phyloP scores from a whole-genome alignment of 768 basidiomycete genomes.

The Trametes sanguinea region DNA sequence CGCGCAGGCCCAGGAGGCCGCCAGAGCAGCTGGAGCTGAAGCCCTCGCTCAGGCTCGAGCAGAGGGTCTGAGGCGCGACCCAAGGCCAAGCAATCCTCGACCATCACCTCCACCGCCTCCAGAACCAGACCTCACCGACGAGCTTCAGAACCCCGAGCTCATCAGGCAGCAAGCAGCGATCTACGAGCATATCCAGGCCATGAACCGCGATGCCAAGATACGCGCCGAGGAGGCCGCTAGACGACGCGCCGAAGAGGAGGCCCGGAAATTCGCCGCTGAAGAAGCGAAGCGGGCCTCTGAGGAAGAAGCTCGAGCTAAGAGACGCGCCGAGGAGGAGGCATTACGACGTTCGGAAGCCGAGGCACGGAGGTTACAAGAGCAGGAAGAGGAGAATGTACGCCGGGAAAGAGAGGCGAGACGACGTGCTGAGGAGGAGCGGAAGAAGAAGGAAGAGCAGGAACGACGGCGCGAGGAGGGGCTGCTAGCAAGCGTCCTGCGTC shows the following conservation, averaged over 20 bases:
- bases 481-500: conserved; percentile 34
- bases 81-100: background rate
- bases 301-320: background rate
- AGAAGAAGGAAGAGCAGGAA: conserved; percentile 20
- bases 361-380: too few species aligned
- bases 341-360: background rate
- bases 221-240: conserved; percentile 12
- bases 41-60: too few species aligned
- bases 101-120: background rate
- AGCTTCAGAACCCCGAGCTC: conserved; percentile 2
- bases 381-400: conserved; percentile 3
- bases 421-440: conserved; percentile 18
- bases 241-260: conserved; percentile 12
- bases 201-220: conserved; percentile 1
- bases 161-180: conserved; percentile 13
- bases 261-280: background rate
- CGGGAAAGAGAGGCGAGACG: conserved; percentile 8
- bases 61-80: background rate
- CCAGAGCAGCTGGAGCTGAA: too few species aligned
- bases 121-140: background rate
- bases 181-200: conserved; percentile 15
- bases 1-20: too few species aligned
- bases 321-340: background rate
- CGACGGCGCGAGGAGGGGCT: conserved; percentile 30
- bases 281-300: background rate